Evolutionary conservation across 1,284 basidiomycete genomes (phyloP).

Genomic region (Ustilago esculenta): DNA sequence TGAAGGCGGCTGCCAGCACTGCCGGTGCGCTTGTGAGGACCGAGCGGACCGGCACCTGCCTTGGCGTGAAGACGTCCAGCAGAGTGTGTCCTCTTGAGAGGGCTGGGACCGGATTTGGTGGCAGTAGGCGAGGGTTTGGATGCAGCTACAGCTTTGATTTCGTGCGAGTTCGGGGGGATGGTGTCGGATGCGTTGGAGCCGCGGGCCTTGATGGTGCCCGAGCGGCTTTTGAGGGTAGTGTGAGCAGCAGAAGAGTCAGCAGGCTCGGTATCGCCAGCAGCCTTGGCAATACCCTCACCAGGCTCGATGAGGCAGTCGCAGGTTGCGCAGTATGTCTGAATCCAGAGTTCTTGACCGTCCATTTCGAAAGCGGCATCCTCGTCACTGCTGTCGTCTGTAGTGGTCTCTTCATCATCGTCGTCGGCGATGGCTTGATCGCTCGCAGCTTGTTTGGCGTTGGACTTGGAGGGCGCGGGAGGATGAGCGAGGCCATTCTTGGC

Average conservation of each 20-base stretch:
- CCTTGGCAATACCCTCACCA: slow-evolving; percentile 49
- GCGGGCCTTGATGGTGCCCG: slow-evolving; percentile 54
- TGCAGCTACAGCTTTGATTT: slow-evolving; percentile 5
- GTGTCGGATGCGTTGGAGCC: slow-evolving; percentile 26
- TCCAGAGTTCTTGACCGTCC: slow-evolving; percentile 62
- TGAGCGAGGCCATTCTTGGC: slow-evolving; percentile 2
- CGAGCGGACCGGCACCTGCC: slow-evolving; percentile 34
- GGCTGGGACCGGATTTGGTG: slow-evolving; percentile 13
- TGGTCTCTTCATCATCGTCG: slow-evolving; percentile 38
- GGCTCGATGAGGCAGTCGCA: slow-evolving; percentile 62
- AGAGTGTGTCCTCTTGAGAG: slow-evolving; percentile 51
- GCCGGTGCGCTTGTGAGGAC: slow-evolving; percentile 54
- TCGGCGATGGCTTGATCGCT: slow-evolving; percentile 6
- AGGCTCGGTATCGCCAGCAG: neutral
- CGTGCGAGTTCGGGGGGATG: slow-evolving; percentile 1
- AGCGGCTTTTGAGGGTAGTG: slow-evolving; percentile 48
- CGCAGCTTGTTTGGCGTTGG: slow-evolving; percentile 18
- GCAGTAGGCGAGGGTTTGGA: slow-evolving; percentile 18
- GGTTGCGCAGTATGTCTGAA: slow-evolving; percentile 55
- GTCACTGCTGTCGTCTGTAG: slow-evolving; percentile 46
- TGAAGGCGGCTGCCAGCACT: slow-evolving; percentile 56
- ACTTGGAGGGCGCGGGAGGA: slow-evolving; percentile 20
- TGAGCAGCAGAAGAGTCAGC: slow-evolving; percentile 12
- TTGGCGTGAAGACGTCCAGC: slow-evolving; percentile 55
- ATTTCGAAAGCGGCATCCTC: slow-evolving; percentile 57